These are phyloP conservation scores for Xylaria arbuscula DNA, from an alignment of 2,329 filamentous ascomycete genomes.

Conservation along the genomic window DNA sequence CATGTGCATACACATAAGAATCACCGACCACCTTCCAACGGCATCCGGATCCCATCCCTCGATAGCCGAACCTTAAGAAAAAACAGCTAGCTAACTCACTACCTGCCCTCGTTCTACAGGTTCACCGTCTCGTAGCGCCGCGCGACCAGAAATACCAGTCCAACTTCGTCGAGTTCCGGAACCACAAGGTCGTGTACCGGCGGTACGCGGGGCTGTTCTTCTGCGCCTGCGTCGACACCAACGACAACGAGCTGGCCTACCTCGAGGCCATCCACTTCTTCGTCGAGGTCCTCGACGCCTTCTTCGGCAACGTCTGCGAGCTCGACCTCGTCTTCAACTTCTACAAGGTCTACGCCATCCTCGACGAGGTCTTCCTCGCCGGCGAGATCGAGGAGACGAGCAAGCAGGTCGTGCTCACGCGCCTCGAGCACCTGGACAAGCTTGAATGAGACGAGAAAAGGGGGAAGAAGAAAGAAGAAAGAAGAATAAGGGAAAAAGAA, in stretches of 20 bases:
- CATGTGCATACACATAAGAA: not conserved
- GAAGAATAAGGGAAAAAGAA: not conserved
- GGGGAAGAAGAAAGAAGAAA: not conserved
- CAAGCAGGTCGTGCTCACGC: constrained; percentile 95
- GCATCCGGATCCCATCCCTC: not conserved
- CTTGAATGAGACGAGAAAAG: constrained; percentile 71
- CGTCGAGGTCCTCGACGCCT: constrained; percentile 96
- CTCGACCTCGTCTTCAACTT: constrained; percentile 89
- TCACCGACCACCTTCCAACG: not conserved
- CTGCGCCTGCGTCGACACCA: constrained; percentile 98
- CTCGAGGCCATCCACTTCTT: constrained; percentile 99
- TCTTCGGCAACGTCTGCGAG: constrained; percentile 99
- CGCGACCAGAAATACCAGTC: constrained; percentile 99
- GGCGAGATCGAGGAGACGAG: constrained; percentile 99
- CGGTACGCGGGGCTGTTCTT: constrained; percentile 99
- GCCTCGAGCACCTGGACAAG: constrained; percentile 95
- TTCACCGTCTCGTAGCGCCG: constrained; percentile 96
- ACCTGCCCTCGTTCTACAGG: constrained; percentile 59
- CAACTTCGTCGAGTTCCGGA: constrained; percentile 97
- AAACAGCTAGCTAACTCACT: constrained; percentile 11
- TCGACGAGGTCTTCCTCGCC: constrained; percentile 97
- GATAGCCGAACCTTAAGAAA: not conserved
- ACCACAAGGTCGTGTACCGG: constrained; percentile 96
- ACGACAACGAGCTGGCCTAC: constrained; percentile 97
- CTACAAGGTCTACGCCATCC: constrained; percentile 93